A percentile compares a stretch with the other conserved stretches of the same genome.
phyloP scores from a whole-genome alignment of 2,329 filamentous ascomycete species.

The Paraconiothyrium sp. region DNA sequence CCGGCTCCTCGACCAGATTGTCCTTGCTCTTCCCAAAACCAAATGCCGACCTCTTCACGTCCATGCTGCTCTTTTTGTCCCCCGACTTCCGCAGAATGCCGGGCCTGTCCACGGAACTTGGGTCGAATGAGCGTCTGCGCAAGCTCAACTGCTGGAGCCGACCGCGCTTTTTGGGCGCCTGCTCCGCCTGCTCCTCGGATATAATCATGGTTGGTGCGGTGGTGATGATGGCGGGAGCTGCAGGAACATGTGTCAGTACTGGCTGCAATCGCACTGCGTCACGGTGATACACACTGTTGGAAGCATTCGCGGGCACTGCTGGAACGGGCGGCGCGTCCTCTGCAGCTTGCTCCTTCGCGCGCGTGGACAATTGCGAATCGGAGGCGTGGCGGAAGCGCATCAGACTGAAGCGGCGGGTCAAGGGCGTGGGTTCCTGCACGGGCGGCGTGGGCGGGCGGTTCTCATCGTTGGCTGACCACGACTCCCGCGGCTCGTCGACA shows the following conservation, averaged over 20 bases:
- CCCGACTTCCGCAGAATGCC: conserved; percentile 45
- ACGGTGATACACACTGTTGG: conserved; percentile 26
- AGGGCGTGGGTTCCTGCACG: conserved; percentile 48
- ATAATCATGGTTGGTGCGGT: conserved; percentile 78
- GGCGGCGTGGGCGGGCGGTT: conserved; percentile 42
- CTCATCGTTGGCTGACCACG: conserved; percentile 28
- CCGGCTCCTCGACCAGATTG: conserved; percentile 52
- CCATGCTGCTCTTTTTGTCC: conserved; percentile 44
- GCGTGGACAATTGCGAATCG: conserved; percentile 84
- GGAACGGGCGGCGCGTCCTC: conserved; percentile 63
- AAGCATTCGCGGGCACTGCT: conserved; percentile 44
- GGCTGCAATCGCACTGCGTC: conserved; percentile 11
- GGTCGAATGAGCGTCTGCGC: conserved; percentile 50
- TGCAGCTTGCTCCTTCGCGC: conserved; percentile 75
- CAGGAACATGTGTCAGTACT: conserved; percentile 35
- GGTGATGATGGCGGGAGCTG: conserved; percentile 79
- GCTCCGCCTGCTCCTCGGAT: conserved; percentile 25
- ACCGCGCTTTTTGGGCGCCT: conserved; percentile 39
- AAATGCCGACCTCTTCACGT: conserved; percentile 38
- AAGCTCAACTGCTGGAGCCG: conserved; percentile 48
- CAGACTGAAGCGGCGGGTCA: conserved; percentile 68
- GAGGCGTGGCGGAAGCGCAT: conserved; percentile 91
- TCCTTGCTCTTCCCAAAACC: conserved; percentile 38
- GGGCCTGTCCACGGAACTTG: conserved; percentile 39
- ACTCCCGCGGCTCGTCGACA: conserved; percentile 26